These are phyloP conservation scores for Neospermospora avenae DNA, from an alignment of 2,329 filamentous ascomycete genomes.

Conservation along the genomic window DNA sequence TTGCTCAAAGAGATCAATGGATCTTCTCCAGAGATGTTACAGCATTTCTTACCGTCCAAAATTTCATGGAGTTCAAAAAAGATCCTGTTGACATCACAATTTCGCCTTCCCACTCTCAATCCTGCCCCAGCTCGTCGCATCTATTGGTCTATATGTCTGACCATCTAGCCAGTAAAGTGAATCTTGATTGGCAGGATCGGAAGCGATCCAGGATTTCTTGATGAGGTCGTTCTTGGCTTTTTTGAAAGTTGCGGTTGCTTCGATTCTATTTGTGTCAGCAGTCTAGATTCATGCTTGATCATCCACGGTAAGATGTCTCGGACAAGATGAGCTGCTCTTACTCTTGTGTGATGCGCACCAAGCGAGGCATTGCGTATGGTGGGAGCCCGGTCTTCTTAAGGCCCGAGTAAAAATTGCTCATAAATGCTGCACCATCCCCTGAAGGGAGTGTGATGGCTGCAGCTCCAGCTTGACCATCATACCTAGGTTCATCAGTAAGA, in stretches of 20 bases:
- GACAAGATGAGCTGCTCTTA: slow-evolving; percentile 31
- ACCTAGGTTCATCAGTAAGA: slow-evolving; percentile 32
- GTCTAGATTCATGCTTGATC: not conserved
- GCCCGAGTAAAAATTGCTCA: slow-evolving; percentile 36
- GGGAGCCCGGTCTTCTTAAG: slow-evolving; percentile 45
- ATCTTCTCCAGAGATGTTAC: no score
- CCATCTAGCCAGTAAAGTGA: slow-evolving; percentile 44
- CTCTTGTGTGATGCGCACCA: slow-evolving; percentile 46
- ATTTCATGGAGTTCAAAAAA: no score
- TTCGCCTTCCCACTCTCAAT: slow-evolving; percentile 45
- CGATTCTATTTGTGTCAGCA: slow-evolving; percentile 32
- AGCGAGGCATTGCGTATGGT: slow-evolving; percentile 43
- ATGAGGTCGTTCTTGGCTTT: slow-evolving; percentile 44
- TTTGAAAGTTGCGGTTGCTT: slow-evolving; percentile 48
- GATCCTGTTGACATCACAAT: no score
- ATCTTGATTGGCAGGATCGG: slow-evolving; percentile 35
- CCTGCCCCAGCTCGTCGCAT: slow-evolving; percentile 37
- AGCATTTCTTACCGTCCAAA: no score
- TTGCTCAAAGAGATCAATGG: no score
- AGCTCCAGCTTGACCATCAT: slow-evolving; percentile 47
- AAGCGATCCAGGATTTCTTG: slow-evolving; percentile 41
- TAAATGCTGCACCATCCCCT: slow-evolving; percentile 36
- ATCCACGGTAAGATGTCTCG: no score
- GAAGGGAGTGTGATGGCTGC: slow-evolving; percentile 43
- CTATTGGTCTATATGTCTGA: slow-evolving; percentile 39